These are phyloP conservation scores for Fusarium napiforme DNA, from an alignment of 2,329 filamentous ascomycete genomes.

Conservation along the genomic window DNA sequence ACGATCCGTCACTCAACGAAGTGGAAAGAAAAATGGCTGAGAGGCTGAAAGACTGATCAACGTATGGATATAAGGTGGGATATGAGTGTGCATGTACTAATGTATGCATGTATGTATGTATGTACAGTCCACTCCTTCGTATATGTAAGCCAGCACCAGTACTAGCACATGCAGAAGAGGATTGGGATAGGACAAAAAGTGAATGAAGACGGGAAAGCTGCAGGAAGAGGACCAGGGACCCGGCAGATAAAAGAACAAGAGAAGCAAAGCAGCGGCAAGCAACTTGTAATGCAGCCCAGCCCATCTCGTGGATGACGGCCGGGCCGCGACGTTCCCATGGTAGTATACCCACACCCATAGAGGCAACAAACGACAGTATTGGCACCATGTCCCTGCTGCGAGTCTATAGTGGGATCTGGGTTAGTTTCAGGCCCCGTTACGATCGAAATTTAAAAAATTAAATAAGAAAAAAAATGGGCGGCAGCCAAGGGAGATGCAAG, in stretches of 20 bases:
- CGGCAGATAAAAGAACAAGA: slow-evolving; percentile 40
- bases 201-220: slow-evolving; percentile 37
- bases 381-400: slow-evolving; percentile 12
- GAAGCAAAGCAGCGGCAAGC: slow-evolving; percentile 28
- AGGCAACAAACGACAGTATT: slow-evolving; percentile 21
- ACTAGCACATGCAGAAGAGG: slow-evolving; percentile 19
- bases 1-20: slow-evolving; percentile 20
- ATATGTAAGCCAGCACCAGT: slow-evolving; percentile 30
- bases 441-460: slow-evolving; percentile 18
- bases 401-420: slow-evolving; percentile 18
- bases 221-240: slow-evolving; percentile 36
- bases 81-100: slow-evolving; percentile 26
- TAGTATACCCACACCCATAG: slow-evolving; percentile 19
- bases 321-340: slow-evolving; percentile 22
- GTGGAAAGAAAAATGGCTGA: slow-evolving; percentile 6
- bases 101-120: slow-evolving; percentile 31
- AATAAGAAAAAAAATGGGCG: slow-evolving; percentile 30
- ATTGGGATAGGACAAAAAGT: slow-evolving; percentile 39
- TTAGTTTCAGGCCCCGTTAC: slow-evolving; percentile 21
- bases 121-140: slow-evolving; percentile 29
- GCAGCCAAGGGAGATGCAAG: slow-evolving; percentile 32
- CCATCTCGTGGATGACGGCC: slow-evolving; percentile 31
- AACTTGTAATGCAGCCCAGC: slow-evolving; percentile 14
- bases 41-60: slow-evolving; percentile 14
- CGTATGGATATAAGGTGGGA: slow-evolving; percentile 18